A percentile compares a stretch with the other conserved stretches of the same genome.
Evolutionary conservation across 306 rosid species (phyloP).

Genomic region (Inga leiocalycina): DNA sequence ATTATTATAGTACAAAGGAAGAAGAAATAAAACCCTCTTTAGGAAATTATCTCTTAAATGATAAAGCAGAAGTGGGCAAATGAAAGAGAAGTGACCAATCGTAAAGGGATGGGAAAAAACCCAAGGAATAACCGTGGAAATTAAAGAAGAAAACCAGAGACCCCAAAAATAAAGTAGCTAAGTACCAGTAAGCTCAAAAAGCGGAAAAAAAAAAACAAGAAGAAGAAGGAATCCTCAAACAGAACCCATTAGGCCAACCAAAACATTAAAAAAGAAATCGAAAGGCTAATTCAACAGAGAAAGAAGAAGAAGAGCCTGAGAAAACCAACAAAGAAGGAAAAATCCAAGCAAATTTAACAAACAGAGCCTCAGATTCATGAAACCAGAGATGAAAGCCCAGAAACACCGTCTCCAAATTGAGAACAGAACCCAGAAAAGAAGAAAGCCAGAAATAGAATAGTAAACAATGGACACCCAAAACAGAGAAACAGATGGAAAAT

Average conservation of each 20-base stretch:
- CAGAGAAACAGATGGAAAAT: conserved; percentile 29
- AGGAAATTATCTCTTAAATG: conserved; percentile 9
- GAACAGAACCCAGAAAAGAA: conserved; percentile 11
- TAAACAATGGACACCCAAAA: conserved; percentile 25
- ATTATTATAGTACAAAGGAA: conserved; percentile 8
- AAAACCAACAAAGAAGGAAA: too few species aligned
- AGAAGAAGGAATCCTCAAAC: conserved; percentile 34
- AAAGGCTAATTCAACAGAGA: neutral
- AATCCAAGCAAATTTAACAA: neutral
- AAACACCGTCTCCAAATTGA: conserved; percentile 10
- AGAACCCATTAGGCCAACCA: conserved; percentile 36
- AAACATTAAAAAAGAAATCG: conserved; percentile 19
- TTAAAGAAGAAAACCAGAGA: conserved; percentile 38
- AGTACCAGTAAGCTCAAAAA: conserved; percentile 24
- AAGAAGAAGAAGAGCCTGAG: too few species aligned
- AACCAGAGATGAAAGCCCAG: conserved; percentile 2
- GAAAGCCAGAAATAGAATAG: neutral
- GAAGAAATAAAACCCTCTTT: conserved; percentile 9
- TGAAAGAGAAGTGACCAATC: conserved; percentile 35
- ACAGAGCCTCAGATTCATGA: neutral
- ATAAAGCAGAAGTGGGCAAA: conserved; percentile 32
- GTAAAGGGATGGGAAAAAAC: conserved; percentile 35
- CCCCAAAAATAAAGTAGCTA: conserved; percentile 31
- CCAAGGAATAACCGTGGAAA: conserved; percentile 37
- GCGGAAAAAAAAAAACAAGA: neutral